Conservation (phyloP, 352 stramenopile species). For the Hyphochytrium catenoides region DNA sequence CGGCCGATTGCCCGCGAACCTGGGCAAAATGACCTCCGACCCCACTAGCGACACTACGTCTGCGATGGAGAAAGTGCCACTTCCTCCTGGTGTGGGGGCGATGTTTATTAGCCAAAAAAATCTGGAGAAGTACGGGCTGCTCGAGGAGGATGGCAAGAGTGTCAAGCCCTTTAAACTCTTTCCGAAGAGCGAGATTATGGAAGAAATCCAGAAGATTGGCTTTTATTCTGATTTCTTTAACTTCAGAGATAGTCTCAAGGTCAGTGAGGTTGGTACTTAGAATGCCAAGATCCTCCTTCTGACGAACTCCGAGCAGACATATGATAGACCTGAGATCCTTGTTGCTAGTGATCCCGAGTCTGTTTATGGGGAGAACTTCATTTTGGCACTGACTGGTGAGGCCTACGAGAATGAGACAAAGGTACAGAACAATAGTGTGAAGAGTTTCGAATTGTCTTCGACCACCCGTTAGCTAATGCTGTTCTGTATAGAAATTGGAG, state of each 20-base stretch:
- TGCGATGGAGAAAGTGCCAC: too few relatives aligned
- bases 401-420: conserved; percentile 20
- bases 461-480: background rate
- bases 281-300: background rate
- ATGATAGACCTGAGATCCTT: conserved; percentile 35
- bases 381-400: conserved; percentile 35
- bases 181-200: conserved; percentile 29
- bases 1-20: too few relatives aligned
- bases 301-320: conserved; percentile 18
- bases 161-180: conserved; percentile 30
- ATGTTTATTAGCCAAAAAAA: too few relatives aligned
- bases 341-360: conserved; percentile 41
- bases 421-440: background rate
- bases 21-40: too few relatives aligned
- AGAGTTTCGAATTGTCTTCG: background rate
- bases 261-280: background rate
- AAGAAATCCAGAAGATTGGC: conserved; percentile 39
- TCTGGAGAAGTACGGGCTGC: too few relatives aligned
- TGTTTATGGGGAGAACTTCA: conserved; percentile 55
- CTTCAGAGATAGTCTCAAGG: conserved; percentile 22
- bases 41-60: too few relatives aligned
- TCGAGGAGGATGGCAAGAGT: too few relatives aligned
- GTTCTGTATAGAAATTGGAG: conserved; percentile 21
- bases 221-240: conserved; percentile 60
- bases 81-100: too few relatives aligned